Conservation (phyloP, 2,329 filamentous ascomycete genomes). For the Capronia epimyces region DNA sequence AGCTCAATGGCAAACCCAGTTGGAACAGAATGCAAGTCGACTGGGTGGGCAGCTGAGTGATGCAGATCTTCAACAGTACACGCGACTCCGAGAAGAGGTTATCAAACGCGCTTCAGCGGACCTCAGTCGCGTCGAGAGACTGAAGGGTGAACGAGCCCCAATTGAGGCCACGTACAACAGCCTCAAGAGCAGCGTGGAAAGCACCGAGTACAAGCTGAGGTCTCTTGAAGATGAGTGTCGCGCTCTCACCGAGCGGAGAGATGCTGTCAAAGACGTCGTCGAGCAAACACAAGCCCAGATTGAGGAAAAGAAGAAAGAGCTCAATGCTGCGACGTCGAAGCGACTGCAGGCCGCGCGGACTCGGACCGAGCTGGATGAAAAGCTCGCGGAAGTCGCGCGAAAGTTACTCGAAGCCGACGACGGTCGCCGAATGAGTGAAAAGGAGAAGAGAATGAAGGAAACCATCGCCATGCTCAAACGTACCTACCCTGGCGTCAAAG, state of each 20-base stretch:
- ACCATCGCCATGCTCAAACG: conserved; percentile 81
- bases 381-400: conserved; percentile 71
- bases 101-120: conserved; percentile 75
- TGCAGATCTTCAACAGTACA: conserved; percentile 83
- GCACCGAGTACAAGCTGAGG: conserved; percentile 64
- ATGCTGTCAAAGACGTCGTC: conserved; percentile 56
- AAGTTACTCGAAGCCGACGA: conserved; percentile 83
- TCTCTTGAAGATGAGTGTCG: conserved; percentile 67
- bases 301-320: conserved; percentile 81
- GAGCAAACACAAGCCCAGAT: conserved; percentile 71
- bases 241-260: conserved; percentile 63
- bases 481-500: conserved; percentile 85
- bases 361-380: conserved; percentile 84
- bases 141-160: conserved; percentile 83
- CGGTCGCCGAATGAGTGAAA: conserved; percentile 77
- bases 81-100: conserved; percentile 74
- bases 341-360: conserved; percentile 73
- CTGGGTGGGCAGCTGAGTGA: conserved; percentile 82
- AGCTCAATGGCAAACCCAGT: conserved; percentile 78
- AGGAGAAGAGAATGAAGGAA: conserved; percentile 72
- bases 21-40: conserved; percentile 75
- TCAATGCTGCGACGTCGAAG: conserved; percentile 79
- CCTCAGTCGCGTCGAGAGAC: conserved; percentile 74
- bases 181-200: conserved; percentile 80
- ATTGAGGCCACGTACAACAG: conserved; percentile 88